Conservation (phyloP, 2,329 filamentous ascomycete genomes). For the Monosporascus sp. region DNA sequence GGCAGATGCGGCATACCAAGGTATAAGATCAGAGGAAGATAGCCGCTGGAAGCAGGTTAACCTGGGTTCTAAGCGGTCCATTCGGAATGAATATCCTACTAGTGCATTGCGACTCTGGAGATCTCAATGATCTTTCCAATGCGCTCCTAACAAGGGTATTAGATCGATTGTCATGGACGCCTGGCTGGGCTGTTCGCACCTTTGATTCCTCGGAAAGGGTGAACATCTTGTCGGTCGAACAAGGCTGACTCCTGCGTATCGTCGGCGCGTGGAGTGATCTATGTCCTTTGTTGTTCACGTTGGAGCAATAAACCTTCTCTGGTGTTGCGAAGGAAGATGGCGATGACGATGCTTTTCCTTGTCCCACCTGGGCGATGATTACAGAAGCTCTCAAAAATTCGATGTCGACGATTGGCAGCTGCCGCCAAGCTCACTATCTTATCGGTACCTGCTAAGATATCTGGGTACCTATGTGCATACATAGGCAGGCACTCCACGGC, state of each 20-base stretch:
- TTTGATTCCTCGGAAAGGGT: conserved; percentile 93
- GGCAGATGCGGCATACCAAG: conserved; percentile 58
- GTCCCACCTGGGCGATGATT: neutral
- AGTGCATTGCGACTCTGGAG: conserved; percentile 90
- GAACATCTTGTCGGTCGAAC: conserved; percentile 41
- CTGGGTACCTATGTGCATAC: neutral
- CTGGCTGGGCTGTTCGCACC: conserved; percentile 45
- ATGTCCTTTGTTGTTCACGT: neutral
- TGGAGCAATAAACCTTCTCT: neutral
- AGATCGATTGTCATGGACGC: neutral
- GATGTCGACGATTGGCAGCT: neutral
- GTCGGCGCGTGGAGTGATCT: neutral
- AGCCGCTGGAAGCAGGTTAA: conserved; percentile 62
- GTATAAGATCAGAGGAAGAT: conserved; percentile 93
- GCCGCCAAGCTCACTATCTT: neutral
- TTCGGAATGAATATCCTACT: conserved; percentile 52
- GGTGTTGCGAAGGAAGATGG: neutral
- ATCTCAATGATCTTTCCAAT: conserved; percentile 95
- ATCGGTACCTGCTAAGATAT: neutral
- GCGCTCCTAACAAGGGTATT: conserved; percentile 65
- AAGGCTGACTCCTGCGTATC: no score
- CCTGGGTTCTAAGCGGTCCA: neutral
- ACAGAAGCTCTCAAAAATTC: neutral
- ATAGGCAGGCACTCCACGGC: no score
- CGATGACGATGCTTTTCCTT: neutral